phyloP scores from a whole-genome alignment of 257 asterid genomes.

The Penstemon newberryi region DNA sequence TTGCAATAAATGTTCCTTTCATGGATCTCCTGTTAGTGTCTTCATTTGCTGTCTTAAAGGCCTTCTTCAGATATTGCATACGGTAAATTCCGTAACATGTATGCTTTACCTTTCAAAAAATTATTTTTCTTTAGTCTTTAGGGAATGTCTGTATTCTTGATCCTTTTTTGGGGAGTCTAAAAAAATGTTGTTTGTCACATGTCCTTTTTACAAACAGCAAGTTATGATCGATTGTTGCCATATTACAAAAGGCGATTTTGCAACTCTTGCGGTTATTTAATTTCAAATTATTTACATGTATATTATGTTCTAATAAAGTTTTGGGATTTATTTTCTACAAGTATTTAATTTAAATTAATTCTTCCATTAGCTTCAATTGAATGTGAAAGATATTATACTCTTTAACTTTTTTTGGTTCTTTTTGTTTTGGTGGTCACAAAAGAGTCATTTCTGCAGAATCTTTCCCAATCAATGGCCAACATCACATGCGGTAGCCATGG shows the following conservation, averaged over 20 bases:
- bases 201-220: too few relatives aligned
- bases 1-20: neutral
- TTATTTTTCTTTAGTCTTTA: neutral
- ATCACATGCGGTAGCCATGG: conserved; percentile 28
- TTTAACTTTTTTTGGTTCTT: conserved; percentile 7
- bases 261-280: neutral
- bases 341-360: too few relatives aligned
- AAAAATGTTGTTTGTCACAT: too few relatives aligned
- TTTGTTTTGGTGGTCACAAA: conserved; percentile 25
- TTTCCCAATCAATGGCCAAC: conserved; percentile 42
- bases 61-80: neutral
- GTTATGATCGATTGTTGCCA: too few relatives aligned
- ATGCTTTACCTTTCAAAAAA: neutral
- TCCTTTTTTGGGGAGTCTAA: too few relatives aligned
- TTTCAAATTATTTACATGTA: neutral
- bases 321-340: neutral
- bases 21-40: neutral
- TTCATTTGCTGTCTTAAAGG: neutral
- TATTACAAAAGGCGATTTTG: too few relatives aligned
- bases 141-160: too few relatives aligned
- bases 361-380: neutral
- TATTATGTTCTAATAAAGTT: neutral
- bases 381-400: neutral
- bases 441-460: conserved; percentile 42
- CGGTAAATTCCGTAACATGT: neutral